Percentiles rank a stretch among this genome's conserved stretches.
Conservation (phyloP, 208 protist species). For the Leishmania martiniquensis region DNA sequence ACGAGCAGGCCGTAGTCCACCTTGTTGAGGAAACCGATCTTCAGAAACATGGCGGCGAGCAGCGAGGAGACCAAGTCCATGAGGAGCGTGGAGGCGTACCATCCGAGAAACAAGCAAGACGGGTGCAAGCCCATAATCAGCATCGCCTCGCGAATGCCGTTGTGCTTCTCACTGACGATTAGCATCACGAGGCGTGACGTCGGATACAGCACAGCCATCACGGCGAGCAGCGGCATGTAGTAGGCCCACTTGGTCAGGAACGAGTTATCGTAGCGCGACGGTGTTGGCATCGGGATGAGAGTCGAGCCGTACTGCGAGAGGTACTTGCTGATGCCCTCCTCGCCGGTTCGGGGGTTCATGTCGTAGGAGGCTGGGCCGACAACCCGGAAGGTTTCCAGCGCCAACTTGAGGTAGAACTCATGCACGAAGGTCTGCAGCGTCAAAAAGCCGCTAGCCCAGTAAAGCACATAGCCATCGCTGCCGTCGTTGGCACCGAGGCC, state of each 20-base stretch:
- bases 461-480: conserved; percentile 56
- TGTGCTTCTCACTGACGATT: conserved; percentile 84
- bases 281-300: conserved; percentile 65
- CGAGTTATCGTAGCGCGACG: conserved; percentile 40
- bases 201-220: conserved; percentile 76
- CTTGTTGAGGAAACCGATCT: conserved; percentile 59
- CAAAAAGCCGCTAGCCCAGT: conserved; percentile 80
- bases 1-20: conserved; percentile 71
- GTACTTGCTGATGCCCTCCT: conserved; percentile 41
- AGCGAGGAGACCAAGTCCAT: conserved; percentile 65
- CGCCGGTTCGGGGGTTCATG: conserved; percentile 11
- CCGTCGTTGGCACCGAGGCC: conserved; percentile 31
- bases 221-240: conserved; percentile 78
- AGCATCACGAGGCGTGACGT: conserved; percentile 61
- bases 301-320: conserved; percentile 39
- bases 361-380: conserved; percentile 17
- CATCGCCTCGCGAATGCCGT: conserved; percentile 84
- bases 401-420: conserved; percentile 52
- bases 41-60: conserved; percentile 57
- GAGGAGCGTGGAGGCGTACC: conserved; percentile 63
- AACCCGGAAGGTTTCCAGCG: conserved; percentile 7
- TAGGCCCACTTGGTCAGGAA: conserved; percentile 67
- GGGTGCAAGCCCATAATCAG: conserved; percentile 89
- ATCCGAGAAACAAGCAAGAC: conserved; percentile 68
- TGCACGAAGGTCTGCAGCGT: conserved; percentile 80